Conservation (phyloP, 2,329 filamentous ascomycete genomes). For the Xylaria sp. region DNA sequence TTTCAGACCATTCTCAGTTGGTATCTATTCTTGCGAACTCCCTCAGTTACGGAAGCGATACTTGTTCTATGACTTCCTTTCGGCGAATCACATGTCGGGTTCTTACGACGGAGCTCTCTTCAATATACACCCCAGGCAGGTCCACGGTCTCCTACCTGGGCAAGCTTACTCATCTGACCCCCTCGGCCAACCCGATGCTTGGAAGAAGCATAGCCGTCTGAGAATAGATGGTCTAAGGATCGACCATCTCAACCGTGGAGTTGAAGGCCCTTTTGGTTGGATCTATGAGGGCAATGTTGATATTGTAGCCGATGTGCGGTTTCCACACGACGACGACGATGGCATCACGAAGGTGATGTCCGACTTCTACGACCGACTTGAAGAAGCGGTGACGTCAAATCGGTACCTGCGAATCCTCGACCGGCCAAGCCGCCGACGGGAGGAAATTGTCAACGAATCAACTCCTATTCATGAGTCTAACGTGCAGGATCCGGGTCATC, state of each 20-base stretch:
- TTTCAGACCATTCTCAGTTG: constrained; percentile 92
- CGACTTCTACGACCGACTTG: constrained; percentile 95
- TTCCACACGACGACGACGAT: constrained; percentile 81
- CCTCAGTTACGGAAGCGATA: constrained; percentile 91
- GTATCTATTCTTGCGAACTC: constrained; percentile 92
- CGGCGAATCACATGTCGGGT: constrained; percentile 91
- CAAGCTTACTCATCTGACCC: constrained; percentile 53
- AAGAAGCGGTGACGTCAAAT: constrained; percentile 82
- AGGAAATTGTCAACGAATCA: constrained; percentile 23
- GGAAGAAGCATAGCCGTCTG: constrained; percentile 94
- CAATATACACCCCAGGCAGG: constrained; percentile 90
- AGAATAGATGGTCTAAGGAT: constrained; percentile 92
- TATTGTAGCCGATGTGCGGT: constrained; percentile 92
- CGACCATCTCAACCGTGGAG: constrained; percentile 89
- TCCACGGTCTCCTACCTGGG: constrained; percentile 69
- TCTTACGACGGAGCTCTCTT: constrained; percentile 94
- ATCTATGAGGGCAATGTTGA: constrained; percentile 97
- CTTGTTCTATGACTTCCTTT: constrained; percentile 96
- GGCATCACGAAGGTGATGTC: constrained; percentile 90
- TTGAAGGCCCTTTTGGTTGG: constrained; percentile 93
- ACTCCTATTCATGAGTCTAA: constrained; percentile 16
- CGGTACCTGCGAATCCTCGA: constrained; percentile 58
- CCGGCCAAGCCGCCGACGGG: constrained; percentile 35
- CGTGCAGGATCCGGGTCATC: constrained; percentile 14
- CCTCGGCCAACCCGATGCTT: constrained; percentile 63